Evolutionary conservation across 1,284 basidiomycete species (phyloP).

Genomic region (Moesziomyces sp.): DNA sequence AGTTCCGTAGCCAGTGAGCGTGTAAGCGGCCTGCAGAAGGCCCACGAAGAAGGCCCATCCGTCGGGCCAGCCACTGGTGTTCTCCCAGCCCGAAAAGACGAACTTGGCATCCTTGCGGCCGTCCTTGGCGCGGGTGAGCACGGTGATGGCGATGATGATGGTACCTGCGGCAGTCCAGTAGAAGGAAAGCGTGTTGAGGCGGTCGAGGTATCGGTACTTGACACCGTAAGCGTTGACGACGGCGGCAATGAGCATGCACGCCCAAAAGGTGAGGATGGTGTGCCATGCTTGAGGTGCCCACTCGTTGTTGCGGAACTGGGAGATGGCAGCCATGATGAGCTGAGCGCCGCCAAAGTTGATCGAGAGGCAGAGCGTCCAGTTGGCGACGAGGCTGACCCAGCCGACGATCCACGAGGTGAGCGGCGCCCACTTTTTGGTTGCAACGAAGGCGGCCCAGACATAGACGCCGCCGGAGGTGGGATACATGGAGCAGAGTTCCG

Average conservation of each 20-base stretch:
- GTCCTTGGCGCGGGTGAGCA: constrained; percentile 69
- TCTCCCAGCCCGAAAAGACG: constrained; percentile 68
- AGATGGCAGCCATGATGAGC: constrained; percentile 70
- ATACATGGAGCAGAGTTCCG: constrained; percentile 70
- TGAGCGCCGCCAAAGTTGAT: constrained; percentile 71
- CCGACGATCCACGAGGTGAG: constrained; percentile 70
- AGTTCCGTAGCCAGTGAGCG: constrained; percentile 68
- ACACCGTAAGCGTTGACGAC: constrained; percentile 64
- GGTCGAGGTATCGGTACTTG: constrained; percentile 53
- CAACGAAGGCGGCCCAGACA: constrained; percentile 70
- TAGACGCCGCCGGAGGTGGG: constrained; percentile 71
- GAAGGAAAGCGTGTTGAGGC: constrained; percentile 68
- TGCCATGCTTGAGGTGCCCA: constrained; percentile 59
- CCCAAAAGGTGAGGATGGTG: constrained; percentile 70
- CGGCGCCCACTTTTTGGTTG: constrained; percentile 69
- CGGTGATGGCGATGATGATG: constrained; percentile 70
- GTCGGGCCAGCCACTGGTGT: constrained; percentile 62
- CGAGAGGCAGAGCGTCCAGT: constrained; percentile 69
- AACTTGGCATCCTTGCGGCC: constrained; percentile 68
- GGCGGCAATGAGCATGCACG: constrained; percentile 67
- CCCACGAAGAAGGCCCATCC: constrained; percentile 69
- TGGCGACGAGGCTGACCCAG: constrained; percentile 71
- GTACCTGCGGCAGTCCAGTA: constrained; percentile 70
- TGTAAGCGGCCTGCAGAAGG: constrained; percentile 65
- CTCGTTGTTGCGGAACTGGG: constrained; percentile 65